Evolutionary conservation across 768 basidiomycete species (phyloP), one percentile per base, ranked within the genome.

Genomic region (Mycena leptocephala): DNA sequence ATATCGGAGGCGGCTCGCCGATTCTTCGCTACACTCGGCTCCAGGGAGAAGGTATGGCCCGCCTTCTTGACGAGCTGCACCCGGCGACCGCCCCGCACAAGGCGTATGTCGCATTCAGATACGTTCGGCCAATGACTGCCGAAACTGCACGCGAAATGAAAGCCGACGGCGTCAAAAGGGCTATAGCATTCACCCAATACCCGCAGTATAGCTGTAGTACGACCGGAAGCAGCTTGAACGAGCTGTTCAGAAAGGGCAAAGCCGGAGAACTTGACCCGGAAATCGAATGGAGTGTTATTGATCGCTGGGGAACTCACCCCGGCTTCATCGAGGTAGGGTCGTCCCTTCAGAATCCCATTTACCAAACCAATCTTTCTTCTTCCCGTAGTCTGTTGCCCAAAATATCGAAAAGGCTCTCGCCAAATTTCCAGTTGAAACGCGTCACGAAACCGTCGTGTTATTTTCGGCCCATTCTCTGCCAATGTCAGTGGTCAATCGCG

Each of bases 181-280:
- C 98, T 0, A 88, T 99, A 32, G 98, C 97, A 24, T 99, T 99
- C 87, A 96, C 96, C 4, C 98, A 99, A 85, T 99, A 99, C 84
- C 98, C 98, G 1, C 98, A 99, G 84, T 99, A 99, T 85, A 96
- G 95, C 81, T 99, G 98, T 85, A 97, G 96, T 76, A 99, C 98
- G 14, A 99, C 98, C 0, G 98, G 98, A 64, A 98, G 97, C 86
- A 97, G 96, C 83, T 82, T 99, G 82, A 99, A 99, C 81, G 98
- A 99, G 83, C 86, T 99, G 32, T 97, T 91, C 80, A 87, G 94
- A 82, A 87, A 85, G 80, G 91, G 92, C 65, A 91, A 89, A 80
- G 86, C 87, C 43, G 94, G 93, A 33, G 93, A 91, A 67, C 85
- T 89, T 78, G 94, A 90, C 63, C 88, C 88, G 61, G 87, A 86